Conservation (phyloP, 768 basidiomycete species). For the Russula dissimulans region DNA sequence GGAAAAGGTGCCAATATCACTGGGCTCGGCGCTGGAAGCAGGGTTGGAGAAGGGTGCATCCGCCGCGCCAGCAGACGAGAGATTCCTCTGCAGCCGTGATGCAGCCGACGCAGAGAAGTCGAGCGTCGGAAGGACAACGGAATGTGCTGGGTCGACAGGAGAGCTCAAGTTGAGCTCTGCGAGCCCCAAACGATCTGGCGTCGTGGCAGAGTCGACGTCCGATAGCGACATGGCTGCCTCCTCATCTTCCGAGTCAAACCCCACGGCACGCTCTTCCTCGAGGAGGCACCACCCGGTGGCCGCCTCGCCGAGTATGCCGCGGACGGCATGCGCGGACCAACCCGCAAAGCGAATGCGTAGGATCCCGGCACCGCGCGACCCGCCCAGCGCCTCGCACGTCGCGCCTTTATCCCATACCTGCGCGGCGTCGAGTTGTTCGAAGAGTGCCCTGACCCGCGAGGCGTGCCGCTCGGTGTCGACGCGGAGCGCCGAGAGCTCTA, state of each 20-base stretch:
- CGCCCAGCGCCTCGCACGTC: constrained; percentile 52
- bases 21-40: neutral
- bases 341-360: constrained; percentile 65
- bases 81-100: constrained; percentile 2
- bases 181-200: neutral
- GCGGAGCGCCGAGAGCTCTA: constrained; percentile 44
- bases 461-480: constrained; percentile 45
- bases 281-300: constrained; percentile 69
- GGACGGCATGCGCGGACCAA: constrained; percentile 59
- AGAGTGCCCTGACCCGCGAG: constrained; percentile 56
- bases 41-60: constrained; percentile 2
- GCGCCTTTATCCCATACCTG: constrained; percentile 59
- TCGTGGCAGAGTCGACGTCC: constrained; percentile 11
- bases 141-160: constrained; percentile 47
- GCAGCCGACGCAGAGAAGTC: constrained; percentile 54
- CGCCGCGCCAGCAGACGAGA: constrained; percentile 15
- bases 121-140: constrained; percentile 68
- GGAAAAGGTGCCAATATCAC: constrained; percentile 1
- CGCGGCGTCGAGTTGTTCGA: constrained; percentile 60
- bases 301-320: constrained; percentile 60
- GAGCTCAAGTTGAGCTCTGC: constrained; percentile 12
- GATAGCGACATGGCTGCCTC: constrained; percentile 25
- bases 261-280: constrained; percentile 40
- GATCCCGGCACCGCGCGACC: constrained; percentile 52
- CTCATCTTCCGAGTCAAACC: neutral